Conservation (phyloP, 371 early-diverging fungal species). For the Blakeslea trispora region DNA sequence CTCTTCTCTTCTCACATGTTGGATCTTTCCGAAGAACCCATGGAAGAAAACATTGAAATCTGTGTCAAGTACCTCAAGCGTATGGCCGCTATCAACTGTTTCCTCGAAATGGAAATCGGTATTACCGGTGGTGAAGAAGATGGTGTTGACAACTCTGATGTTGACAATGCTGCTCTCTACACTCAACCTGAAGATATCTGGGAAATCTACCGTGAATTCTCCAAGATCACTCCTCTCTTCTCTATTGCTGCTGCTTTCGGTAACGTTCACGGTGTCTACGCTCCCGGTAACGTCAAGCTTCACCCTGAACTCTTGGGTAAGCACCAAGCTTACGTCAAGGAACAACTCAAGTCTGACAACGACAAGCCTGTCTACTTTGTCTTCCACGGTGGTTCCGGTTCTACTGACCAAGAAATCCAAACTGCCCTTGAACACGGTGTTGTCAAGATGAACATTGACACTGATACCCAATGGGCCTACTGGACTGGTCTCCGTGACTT, state of each 20-base stretch:
- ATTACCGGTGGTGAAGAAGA: constrained; percentile 96
- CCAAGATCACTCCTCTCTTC: constrained; percentile 76
- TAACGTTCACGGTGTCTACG: constrained; percentile 93
- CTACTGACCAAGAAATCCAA: constrained; percentile 75
- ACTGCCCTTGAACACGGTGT: constrained; percentile 83
- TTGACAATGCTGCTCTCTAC: constrained; percentile 85
- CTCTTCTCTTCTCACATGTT: constrained; percentile 96
- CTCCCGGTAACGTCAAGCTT: constrained; percentile 89
- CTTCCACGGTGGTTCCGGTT: constrained; percentile 96
- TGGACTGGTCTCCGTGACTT: constrained; percentile 75
- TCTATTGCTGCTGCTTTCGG: constrained; percentile 91
- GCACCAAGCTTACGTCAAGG: constrained; percentile 82
- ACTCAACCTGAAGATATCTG: constrained; percentile 93
- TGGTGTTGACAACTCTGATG: constrained; percentile 90
- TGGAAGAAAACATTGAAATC: constrained; percentile 86
- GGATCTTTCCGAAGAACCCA: constrained; percentile 88
- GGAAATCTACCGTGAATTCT: constrained; percentile 86
- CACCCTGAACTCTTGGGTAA: constrained; percentile 86
- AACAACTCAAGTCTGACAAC: constrained; percentile 57
- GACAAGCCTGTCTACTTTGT: constrained; percentile 88
- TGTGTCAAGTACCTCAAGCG: constrained; percentile 87
- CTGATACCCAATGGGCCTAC: constrained; percentile 82
- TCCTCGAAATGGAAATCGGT: constrained; percentile 95
- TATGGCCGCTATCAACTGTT: constrained; percentile 81
- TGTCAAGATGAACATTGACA: constrained; percentile 94